A percentile compares a stretch with the other conserved stretches of the same genome.
Conservation (phyloP, 495 filamentous ascomycete genomes). For the Hyaloscypha variabilis region DNA sequence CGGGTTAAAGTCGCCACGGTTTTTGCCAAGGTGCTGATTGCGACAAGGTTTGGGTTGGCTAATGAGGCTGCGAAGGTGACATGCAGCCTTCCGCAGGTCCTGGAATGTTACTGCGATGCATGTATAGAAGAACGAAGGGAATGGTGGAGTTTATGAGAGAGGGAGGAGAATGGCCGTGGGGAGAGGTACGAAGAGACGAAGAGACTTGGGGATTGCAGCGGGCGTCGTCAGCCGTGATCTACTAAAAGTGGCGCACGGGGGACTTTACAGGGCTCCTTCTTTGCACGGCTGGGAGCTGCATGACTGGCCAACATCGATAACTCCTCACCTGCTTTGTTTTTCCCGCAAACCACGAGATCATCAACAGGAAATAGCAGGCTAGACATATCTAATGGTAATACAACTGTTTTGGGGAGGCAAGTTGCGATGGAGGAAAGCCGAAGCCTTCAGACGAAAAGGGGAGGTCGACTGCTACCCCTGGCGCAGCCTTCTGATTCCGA, state of each 20-base stretch:
- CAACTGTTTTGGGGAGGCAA: not conserved
- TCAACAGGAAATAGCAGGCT: not conserved
- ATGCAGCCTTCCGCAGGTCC: not conserved
- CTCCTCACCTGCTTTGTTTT: not conserved
- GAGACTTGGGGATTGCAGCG: not conserved
- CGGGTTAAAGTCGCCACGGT: not conserved
- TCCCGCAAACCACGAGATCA: not conserved
- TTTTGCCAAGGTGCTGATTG: not conserved
- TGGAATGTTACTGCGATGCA: not conserved
- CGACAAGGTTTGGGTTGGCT: not conserved
- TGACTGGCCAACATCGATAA: not conserved
- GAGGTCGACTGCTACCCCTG: not conserved
- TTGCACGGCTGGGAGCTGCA: not conserved
- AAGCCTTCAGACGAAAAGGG: not conserved
- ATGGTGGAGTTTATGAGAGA: not conserved
- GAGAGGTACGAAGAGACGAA: not conserved
- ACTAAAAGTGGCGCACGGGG: not conserved
- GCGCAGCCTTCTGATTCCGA: not conserved
- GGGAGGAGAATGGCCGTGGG: not conserved
- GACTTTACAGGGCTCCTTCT: not conserved
- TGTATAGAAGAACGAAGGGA: not conserved
- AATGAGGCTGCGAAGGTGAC: slow-evolving; percentile 10
- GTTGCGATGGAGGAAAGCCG: not conserved
- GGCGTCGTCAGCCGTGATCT: not conserved
- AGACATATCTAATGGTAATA: not conserved